Percentiles rank a stretch among this genome's conserved stretches.
Conservation (phyloP, 2,329 filamentous ascomycete species). For the Zymoseptoria passerinii region DNA sequence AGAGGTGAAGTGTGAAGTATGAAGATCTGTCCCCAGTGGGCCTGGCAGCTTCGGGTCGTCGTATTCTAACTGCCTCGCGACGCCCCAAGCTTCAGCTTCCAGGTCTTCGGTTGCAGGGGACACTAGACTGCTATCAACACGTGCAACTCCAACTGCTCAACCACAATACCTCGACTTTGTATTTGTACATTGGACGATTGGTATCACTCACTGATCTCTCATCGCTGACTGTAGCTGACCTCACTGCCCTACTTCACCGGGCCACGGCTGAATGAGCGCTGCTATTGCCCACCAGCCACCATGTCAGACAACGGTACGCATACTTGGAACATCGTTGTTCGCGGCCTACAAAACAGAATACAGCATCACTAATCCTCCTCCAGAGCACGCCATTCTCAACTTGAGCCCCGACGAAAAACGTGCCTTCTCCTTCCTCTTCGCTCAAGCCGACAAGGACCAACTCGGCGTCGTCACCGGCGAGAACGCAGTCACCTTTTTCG, state of each 20-base stretch:
- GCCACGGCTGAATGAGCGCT: not conserved
- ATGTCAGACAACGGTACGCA: conserved; percentile 19
- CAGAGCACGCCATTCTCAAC: conserved; percentile 45
- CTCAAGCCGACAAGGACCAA: conserved; percentile 82
- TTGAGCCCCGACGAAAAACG: conserved; percentile 87
- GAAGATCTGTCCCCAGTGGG: not conserved
- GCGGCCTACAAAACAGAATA: not conserved
- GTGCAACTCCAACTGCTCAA: not conserved
- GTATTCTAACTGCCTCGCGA: not conserved
- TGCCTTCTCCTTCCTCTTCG: conserved; percentile 86
- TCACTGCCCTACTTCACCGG: not conserved
- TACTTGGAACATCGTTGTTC: conserved; percentile 1
- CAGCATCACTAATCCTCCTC: not conserved
- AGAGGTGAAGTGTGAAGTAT: not conserved
- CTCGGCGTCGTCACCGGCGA: conserved; percentile 94
- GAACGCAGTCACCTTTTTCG: conserved; percentile 93
- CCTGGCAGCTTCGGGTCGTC: not conserved
- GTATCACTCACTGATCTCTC: not conserved
- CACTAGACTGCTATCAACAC: not conserved
- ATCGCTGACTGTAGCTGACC: not conserved
- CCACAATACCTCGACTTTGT: not conserved
- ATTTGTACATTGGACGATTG: not conserved
- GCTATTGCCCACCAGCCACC: conserved; percentile 9
- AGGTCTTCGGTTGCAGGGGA: not conserved
- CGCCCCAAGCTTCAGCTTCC: not conserved